Conservation (phyloP, 768 basidiomycete species). For the Boletus bicolor region DNA sequence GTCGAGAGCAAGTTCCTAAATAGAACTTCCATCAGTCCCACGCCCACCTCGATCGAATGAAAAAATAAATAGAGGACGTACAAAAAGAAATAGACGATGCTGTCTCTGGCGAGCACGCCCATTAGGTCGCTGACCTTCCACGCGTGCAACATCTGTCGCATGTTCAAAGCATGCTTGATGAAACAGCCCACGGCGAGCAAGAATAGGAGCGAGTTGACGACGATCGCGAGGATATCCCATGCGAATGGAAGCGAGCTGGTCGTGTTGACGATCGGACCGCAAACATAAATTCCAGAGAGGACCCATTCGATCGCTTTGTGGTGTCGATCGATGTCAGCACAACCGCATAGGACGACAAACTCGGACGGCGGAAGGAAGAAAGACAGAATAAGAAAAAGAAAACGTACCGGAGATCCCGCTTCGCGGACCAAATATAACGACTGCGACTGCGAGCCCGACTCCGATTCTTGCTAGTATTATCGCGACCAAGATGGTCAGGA, state of each 20-base stretch:
- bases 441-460: conserved; percentile 7
- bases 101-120: conserved; percentile 16
- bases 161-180: conserved; percentile 6
- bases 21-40: background rate
- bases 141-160: background rate
- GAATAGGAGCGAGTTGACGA: conserved; percentile 14
- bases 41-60: background rate
- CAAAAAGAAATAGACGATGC: conserved; percentile 20
- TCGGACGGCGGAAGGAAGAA: background rate
- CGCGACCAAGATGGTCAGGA: conserved; percentile 7
- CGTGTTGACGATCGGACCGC: conserved; percentile 5
- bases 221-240: conserved; percentile 15
- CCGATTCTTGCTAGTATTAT: conserved; percentile 5
- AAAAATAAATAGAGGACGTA: background rate
- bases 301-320: conserved; percentile 14
- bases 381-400: no score
- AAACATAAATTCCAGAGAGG: conserved; percentile 16
- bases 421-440: conserved; percentile 12
- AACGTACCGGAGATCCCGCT: conserved; percentile 17
- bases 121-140: conserved; percentile 16
- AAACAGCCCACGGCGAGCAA: conserved; percentile 15
- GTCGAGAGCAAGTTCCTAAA: conserved; percentile 17
- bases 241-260: conserved; percentile 8
- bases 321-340: background rate
- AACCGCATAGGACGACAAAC: no score